Evolutionary conservation across 129 eudicot genomes (phyloP).

Genomic region (Centella asiatica): DNA sequence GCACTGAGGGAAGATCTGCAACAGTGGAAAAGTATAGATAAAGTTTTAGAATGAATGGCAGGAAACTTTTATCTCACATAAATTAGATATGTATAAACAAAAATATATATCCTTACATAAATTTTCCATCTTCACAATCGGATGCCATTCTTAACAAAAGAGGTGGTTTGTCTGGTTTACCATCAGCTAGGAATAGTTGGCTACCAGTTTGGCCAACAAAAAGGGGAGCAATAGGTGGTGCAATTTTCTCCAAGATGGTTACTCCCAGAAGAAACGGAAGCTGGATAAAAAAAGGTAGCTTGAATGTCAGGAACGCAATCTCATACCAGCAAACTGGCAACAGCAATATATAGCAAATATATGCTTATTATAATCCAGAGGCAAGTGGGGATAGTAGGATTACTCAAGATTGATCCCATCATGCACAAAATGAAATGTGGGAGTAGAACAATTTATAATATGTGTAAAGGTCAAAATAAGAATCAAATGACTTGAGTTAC

Average conservation of each 20-base stretch:
- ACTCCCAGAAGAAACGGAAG: constrained; percentile 94
- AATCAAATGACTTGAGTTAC: too few species aligned
- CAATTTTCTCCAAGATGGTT: constrained; percentile 83
- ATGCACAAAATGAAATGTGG: too few species aligned
- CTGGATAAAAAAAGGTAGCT: constrained; percentile 49
- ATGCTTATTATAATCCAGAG: too few species aligned
- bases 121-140: constrained; percentile 72
- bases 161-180: constrained; percentile 68
- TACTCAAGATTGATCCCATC: too few species aligned
- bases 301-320: too few species aligned
- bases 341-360: too few species aligned
- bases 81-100: not conserved
- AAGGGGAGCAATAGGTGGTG: constrained; percentile 77
- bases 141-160: constrained; percentile 86
- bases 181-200: constrained; percentile 89
- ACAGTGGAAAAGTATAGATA: constrained; percentile 10
- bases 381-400: too few species aligned
- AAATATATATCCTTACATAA: constrained; percentile 49
- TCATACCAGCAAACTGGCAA: too few species aligned
- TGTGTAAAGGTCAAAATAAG: too few species aligned
- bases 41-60: not conserved
- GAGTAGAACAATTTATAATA: too few species aligned
- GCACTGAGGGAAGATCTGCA: constrained; percentile 93
- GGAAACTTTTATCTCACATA: too few species aligned
- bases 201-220: constrained; percentile 87